A percentile compares a stretch with the other conserved stretches of the same genome.
phyloP scores from a whole-genome alignment of 2,329 filamentous ascomycete species.

The Alternaria atra region DNA sequence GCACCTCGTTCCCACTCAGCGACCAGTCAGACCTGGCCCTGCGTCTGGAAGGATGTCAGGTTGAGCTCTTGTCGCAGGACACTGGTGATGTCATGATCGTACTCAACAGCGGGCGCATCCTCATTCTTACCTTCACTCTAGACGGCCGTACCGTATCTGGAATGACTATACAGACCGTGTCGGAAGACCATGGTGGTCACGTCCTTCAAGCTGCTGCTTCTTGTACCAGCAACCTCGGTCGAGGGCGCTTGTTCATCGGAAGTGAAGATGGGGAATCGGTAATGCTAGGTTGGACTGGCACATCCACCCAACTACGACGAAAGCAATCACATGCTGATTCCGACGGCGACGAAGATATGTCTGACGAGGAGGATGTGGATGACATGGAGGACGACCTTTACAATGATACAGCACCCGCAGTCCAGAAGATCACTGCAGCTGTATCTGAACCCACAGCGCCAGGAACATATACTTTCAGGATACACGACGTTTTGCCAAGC shows the following conservation, averaged over 20 bases:
- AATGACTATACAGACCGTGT: slow-evolving; percentile 74
- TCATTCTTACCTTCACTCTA: slow-evolving; percentile 81
- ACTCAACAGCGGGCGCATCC: slow-evolving; percentile 76
- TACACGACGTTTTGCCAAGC: slow-evolving; percentile 80
- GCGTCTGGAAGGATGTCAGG: slow-evolving; percentile 79
- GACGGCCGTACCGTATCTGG: slow-evolving; percentile 93
- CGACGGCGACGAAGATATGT: slow-evolving; percentile 57
- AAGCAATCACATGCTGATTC: slow-evolving; percentile 70
- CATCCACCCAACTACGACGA: slow-evolving; percentile 65
- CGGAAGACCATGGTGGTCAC: slow-evolving; percentile 68
- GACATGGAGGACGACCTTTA: slow-evolving; percentile 70
- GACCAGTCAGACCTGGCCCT: slow-evolving; percentile 86
- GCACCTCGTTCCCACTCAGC: slow-evolving; percentile 82
- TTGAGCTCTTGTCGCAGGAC: slow-evolving; percentile 79
- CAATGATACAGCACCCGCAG: slow-evolving; percentile 63
- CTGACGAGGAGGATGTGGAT: slow-evolving; percentile 65
- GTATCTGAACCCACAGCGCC: slow-evolving; percentile 57
- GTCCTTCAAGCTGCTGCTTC: slow-evolving; percentile 71
- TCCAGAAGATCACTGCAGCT: slow-evolving; percentile 51
- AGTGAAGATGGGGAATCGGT: slow-evolving; percentile 84
- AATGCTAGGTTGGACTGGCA: slow-evolving; percentile 78
- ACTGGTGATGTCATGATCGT: slow-evolving; percentile 86
- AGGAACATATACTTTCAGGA: slow-evolving; percentile 74
- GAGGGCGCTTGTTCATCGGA: slow-evolving; percentile 80
- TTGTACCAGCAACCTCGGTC: slow-evolving; percentile 73